Conservation (phyloP, 352 stramenopile species). For the Globisporangium rhizosaccharum region DNA sequence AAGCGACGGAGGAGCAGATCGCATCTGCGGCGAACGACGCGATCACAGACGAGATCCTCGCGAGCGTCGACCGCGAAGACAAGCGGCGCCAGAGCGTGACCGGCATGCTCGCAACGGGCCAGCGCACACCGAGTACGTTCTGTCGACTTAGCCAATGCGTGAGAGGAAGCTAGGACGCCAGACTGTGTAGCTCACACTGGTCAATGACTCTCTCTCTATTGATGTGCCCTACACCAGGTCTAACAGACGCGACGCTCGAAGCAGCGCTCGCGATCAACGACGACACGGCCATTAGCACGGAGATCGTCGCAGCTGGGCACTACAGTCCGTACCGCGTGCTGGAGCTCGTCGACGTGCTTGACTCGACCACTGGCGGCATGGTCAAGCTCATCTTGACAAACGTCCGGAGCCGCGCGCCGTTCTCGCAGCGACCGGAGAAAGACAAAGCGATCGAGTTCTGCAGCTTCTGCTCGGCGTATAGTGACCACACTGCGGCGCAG, state of each 20-base stretch:
- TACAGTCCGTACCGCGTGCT: slow-evolving; percentile 61
- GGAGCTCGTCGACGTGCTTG: slow-evolving; percentile 69
- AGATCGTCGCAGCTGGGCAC: slow-evolving; percentile 13
- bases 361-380: slow-evolving; percentile 70
- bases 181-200: too few species aligned
- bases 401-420: slow-evolving; percentile 41
- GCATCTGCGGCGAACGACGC: slow-evolving; percentile 61
- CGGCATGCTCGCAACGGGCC: slow-evolving; percentile 1
- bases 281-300: background rate
- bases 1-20: slow-evolving; percentile 67
- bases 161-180: background rate
- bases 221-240: background rate
- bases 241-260: background rate
- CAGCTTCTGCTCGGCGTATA: slow-evolving; percentile 62
- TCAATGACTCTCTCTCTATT: background rate
- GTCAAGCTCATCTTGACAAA: slow-evolving; percentile 72
- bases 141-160: background rate
- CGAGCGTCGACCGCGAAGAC: slow-evolving; percentile 57
- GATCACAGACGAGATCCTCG: slow-evolving; percentile 68
- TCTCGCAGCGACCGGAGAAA: slow-evolving; percentile 24
- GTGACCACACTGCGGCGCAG: slow-evolving; percentile 55
- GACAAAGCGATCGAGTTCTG: slow-evolving; percentile 55
- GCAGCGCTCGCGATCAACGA: background rate
- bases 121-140: slow-evolving; percentile 8
- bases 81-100: slow-evolving; percentile 29